phyloP scores from a whole-genome alignment of 768 basidiomycete species.

The Phylloporus scabripes region DNA sequence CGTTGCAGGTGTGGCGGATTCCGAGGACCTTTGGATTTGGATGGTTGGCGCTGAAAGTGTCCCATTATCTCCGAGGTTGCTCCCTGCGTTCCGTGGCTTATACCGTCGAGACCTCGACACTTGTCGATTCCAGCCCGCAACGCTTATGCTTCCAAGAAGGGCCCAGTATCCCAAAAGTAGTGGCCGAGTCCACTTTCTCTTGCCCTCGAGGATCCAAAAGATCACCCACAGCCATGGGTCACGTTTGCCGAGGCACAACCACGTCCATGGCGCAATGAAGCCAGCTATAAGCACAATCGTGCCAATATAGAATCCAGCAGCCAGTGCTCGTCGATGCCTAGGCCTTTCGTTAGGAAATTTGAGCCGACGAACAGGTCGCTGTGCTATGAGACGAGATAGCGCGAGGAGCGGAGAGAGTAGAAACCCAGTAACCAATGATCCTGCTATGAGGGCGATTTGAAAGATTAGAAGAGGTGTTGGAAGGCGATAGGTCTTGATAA shows the following conservation, averaged over 20 bases:
- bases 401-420: slow-evolving; percentile 90
- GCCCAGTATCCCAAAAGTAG: slow-evolving; percentile 84
- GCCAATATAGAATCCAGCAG: slow-evolving; percentile 78
- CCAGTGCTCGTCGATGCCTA: slow-evolving; percentile 75
- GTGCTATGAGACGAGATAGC: slow-evolving; percentile 87
- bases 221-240: slow-evolving; percentile 88
- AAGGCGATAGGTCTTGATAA: slow-evolving; percentile 86
- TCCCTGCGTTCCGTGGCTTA: slow-evolving; percentile 41
- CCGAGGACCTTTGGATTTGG: slow-evolving; percentile 18
- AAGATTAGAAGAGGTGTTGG: slow-evolving; percentile 90
- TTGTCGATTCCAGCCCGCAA: slow-evolving; percentile 94
- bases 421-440: slow-evolving; percentile 89
- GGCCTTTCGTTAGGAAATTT: slow-evolving; percentile 79
- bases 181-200: slow-evolving; percentile 71
- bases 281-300: slow-evolving; percentile 72
- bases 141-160: slow-evolving; percentile 69
- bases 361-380: slow-evolving; percentile 75
- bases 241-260: slow-evolving; percentile 73
- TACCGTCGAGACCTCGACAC: slow-evolving; percentile 71
- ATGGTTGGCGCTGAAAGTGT: slow-evolving; percentile 26
- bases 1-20: slow-evolving; percentile 5
- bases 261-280: slow-evolving; percentile 88
- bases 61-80: slow-evolving; percentile 33
- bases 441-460: slow-evolving; percentile 89
- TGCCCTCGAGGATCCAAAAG: slow-evolving; percentile 72